These are phyloP conservation scores for Lotus japonicus DNA, from an alignment of 306 rosid species.

Conservation along the genomic window DNA sequence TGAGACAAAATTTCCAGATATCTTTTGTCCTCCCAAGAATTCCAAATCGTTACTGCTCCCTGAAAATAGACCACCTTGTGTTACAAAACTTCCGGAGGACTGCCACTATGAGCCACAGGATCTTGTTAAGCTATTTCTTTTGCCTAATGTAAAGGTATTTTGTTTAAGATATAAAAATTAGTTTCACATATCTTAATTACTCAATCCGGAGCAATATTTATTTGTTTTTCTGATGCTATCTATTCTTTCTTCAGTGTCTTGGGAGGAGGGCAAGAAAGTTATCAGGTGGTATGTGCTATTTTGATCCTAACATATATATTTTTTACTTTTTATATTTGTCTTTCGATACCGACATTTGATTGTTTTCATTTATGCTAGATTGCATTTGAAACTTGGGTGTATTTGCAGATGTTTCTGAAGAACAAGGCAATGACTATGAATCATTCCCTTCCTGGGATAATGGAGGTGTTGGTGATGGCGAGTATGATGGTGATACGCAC, in stretches of 20 bases:
- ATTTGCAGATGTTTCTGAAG: slow-evolving; percentile 42
- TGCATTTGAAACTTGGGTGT: not conserved
- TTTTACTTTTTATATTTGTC: not conserved
- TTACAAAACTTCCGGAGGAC: slow-evolving; percentile 88
- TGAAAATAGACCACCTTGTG: slow-evolving; percentile 42
- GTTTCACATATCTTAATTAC: slow-evolving; percentile 2
- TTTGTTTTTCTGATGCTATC: slow-evolving; percentile 11
- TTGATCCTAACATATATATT: not conserved
- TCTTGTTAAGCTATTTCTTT: slow-evolving; percentile 79
- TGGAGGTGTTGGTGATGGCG: slow-evolving; percentile 43
- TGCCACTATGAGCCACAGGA: slow-evolving; percentile 87
- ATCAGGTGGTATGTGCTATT: slow-evolving; percentile 44
- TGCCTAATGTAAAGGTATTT: slow-evolving; percentile 68
- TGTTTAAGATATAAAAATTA: not conserved
- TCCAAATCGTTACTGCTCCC: slow-evolving; percentile 59
- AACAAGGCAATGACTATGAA: slow-evolving; percentile 39
- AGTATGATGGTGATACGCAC: slow-evolving; percentile 40
- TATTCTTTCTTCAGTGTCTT: slow-evolving; percentile 49
- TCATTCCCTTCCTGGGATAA: slow-evolving; percentile 55
- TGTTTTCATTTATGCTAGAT: not conserved
- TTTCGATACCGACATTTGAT: not conserved
- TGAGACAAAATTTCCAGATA: slow-evolving; percentile 40
- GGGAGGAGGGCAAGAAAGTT: slow-evolving; percentile 45
- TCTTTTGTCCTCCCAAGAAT: slow-evolving; percentile 75
- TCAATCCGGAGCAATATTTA: not conserved